Conservation (phyloP, 352 stramenopile genomes). For the Aphanomyces cochlioides region DNA sequence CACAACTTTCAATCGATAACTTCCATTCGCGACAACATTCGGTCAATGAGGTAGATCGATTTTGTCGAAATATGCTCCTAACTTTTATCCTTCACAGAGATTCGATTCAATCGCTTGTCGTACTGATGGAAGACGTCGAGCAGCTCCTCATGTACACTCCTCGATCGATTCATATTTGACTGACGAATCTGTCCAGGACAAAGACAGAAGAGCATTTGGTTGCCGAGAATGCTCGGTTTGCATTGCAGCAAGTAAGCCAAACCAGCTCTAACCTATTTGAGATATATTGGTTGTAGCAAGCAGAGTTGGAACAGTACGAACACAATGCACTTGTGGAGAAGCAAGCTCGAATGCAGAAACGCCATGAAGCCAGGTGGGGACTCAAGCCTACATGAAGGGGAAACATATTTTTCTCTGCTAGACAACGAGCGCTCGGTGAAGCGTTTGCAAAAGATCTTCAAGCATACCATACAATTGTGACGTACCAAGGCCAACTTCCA, state of each 20-base stretch:
- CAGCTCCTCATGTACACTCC: slow-evolving; percentile 44
- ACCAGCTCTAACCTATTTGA: not conserved
- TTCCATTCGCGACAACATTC: slow-evolving; percentile 24
- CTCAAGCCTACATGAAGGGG: not conserved
- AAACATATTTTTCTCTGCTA: not conserved
- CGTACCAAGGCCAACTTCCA: slow-evolving; percentile 43
- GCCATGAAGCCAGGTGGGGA: slow-evolving; percentile 46
- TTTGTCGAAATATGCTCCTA: not conserved
- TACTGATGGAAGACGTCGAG: slow-evolving; percentile 58
- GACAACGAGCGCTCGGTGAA: slow-evolving; percentile 47
- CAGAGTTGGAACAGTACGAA: slow-evolving; percentile 74
- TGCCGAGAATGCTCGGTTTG: slow-evolving; percentile 67
- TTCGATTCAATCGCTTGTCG: slow-evolving; percentile 26
- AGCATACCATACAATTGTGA: slow-evolving; percentile 74
- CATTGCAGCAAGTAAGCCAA: slow-evolving; percentile 41
- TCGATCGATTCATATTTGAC: not conserved
- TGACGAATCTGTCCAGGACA: slow-evolving; percentile 32
- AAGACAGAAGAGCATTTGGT: slow-evolving; percentile 71
- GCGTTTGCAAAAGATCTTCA: slow-evolving; percentile 73
- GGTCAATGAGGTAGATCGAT: slow-evolving; percentile 21
- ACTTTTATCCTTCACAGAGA: not conserved
- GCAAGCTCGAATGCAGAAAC: slow-evolving; percentile 50
- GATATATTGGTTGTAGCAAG: slow-evolving; percentile 40
- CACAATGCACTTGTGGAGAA: slow-evolving; percentile 56
- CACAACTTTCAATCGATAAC: slow-evolving; percentile 29